These are phyloP conservation scores for Arctium minus DNA, from an alignment of 129 eudicot species.

Conservation along the genomic window DNA sequence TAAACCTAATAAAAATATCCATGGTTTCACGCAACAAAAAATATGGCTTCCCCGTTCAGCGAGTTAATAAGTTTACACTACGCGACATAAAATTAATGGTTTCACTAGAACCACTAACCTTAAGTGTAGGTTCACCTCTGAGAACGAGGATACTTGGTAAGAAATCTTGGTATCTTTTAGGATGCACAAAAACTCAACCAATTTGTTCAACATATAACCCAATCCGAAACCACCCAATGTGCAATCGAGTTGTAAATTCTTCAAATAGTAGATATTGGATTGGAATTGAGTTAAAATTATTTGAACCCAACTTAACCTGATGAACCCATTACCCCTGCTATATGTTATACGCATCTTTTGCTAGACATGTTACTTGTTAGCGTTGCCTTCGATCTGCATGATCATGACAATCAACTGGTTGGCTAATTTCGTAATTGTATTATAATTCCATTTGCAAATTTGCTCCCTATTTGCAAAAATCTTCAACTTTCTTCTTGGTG, in stretches of 20 bases:
- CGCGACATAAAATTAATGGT: background rate
- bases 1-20: background rate
- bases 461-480: background rate
- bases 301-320: no score
- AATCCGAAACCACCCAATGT: background rate
- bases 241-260: background rate
- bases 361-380: no score
- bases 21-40: no score
- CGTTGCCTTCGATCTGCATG: no score
- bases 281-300: no score
- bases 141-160: no score
- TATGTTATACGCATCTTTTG: no score
- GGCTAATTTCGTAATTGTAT: background rate
- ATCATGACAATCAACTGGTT: no score
- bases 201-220: background rate
- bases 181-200: background rate
- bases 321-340: no score
- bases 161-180: background rate
- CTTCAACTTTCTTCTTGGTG: no score
- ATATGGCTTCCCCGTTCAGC: background rate
- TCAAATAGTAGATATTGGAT: no score
- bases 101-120: background rate
- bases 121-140: background rate
- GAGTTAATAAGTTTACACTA: no score
- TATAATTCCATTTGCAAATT: background rate